Evolutionary conservation across 352 stramenopile species (phyloP).

Genomic region (Pythium biforme): DNA sequence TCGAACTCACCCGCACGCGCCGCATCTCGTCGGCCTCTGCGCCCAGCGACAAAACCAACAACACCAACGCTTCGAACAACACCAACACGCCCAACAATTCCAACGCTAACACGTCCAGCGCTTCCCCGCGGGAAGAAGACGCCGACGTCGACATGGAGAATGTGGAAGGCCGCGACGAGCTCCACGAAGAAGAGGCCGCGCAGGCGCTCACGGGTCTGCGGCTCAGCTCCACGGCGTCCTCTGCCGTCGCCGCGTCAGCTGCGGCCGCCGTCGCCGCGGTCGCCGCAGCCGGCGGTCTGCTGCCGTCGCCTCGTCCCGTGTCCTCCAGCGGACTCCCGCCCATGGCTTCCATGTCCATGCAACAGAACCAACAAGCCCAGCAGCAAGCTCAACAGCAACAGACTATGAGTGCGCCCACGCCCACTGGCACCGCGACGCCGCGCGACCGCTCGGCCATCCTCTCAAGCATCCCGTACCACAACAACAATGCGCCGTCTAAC

Average conservation of each 20-base stretch:
- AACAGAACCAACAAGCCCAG: background rate
- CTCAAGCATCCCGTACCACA: conserved; percentile 24
- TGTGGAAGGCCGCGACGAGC: conserved; percentile 20
- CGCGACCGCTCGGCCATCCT: conserved; percentile 23
- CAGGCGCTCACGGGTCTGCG: conserved; percentile 74
- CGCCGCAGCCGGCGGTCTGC: conserved; percentile 2
- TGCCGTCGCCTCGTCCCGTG: conserved; percentile 16
- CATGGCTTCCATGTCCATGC: background rate
- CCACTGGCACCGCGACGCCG: conserved; percentile 2
- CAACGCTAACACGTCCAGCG: background rate
- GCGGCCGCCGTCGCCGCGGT: conserved; percentile 22
- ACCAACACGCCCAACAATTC: background rate
- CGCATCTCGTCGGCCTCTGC: conserved; percentile 24
- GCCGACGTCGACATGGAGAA: conserved; percentile 16
- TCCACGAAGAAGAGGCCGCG: conserved; percentile 64
- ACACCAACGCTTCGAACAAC: background rate
- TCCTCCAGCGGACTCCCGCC: conserved; percentile 8
- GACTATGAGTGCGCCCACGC: background rate
- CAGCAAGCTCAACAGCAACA: too few relatives aligned
- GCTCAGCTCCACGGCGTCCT: conserved; percentile 22
- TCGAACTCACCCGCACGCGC: conserved; percentile 25
- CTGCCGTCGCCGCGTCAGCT: conserved; percentile 19
- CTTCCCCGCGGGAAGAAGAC: background rate
- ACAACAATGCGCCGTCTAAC: too few relatives aligned
- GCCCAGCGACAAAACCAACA: conserved; percentile 1